Conservation (phyloP, 768 basidiomycete genomes). For the Nevesoporus exiguus region DNA sequence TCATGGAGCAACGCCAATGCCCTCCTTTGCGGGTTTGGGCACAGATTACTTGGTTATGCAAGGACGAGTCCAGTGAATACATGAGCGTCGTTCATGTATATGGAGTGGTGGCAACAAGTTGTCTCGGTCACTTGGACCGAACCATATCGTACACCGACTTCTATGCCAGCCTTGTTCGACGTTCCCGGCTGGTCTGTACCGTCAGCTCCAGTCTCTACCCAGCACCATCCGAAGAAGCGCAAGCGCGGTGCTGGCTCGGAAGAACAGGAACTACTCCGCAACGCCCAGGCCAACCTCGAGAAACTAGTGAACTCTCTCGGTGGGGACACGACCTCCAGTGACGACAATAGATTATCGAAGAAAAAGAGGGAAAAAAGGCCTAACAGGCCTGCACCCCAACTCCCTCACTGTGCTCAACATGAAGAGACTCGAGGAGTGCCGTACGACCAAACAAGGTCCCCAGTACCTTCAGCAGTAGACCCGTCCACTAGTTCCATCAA, state of each 20-base stretch:
- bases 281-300: slow-evolving; percentile 54
- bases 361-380: slow-evolving; percentile 17
- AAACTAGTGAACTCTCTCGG: slow-evolving; percentile 53
- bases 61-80: too few species aligned
- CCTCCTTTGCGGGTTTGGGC: background rate
- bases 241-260: slow-evolving; percentile 49
- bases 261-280: slow-evolving; percentile 33
- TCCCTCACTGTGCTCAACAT: slow-evolving; percentile 8
- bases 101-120: background rate
- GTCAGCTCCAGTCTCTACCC: slow-evolving; percentile 37
- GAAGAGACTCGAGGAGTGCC: slow-evolving; percentile 1
- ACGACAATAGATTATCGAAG: slow-evolving; percentile 21
- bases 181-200: slow-evolving; percentile 68
- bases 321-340: slow-evolving; percentile 12
- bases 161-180: slow-evolving; percentile 47
- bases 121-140: slow-evolving; percentile 2
- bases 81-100: too few species aligned
- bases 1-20: too few species aligned
- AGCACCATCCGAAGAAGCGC: slow-evolving; percentile 39
- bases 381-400: slow-evolving; percentile 1
- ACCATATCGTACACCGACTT: background rate
- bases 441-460: slow-evolving; percentile 4
- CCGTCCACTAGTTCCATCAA: slow-evolving; percentile 6
- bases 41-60: background rate
- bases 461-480: slow-evolving; percentile 7